Evolutionary conservation across 2,329 filamentous ascomycete genomes (phyloP), one percentile per base, ranked within the genome.

Genomic region (Colletotrichum sojae): DNA sequence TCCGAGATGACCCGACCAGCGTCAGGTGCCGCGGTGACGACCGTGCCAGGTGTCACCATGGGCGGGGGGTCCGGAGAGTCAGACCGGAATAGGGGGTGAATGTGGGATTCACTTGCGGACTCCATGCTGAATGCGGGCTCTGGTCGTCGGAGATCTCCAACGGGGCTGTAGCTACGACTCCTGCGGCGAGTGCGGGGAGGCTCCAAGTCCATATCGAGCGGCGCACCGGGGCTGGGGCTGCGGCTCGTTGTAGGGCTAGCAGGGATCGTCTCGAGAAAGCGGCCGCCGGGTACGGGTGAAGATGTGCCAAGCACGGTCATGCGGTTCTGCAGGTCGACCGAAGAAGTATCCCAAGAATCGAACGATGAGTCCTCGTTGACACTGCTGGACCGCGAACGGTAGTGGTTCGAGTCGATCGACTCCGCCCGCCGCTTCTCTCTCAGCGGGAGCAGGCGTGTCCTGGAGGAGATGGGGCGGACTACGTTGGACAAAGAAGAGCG

Each of bases 1-100:
- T 88, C 85, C 9, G 85, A 82, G 51, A 94, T 88, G 18, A 91
- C 81, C 72, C 90, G 88, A 4, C 89, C 92, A 3, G 90, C 90
- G 48, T 90, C 86, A 0, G 92, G 92, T 3, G 92, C 90, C 0
- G 92, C 92, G 12, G 89, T 83, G 56, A 95, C 91, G 16, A 91
- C 85, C 0, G 92, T 95, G 0, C 91, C 91, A 0, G 91, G 90
- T 0, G 91, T 92, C 1, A 87, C 85, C 6, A 88, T 80, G 0
- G 92, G 88, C 1, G 91, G 90, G 8, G 91, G 91, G 1, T 84
- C 86, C 0, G 91, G 91, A 48, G 89, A 92, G 75, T 93, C 91
- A 6, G 90, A 90, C 68, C 92, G 86, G 82, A 95, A 94, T 3
- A 95, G 85, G 9, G 92, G 92, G 77, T 95, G 92, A 53, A 94